Evolutionary conservation across 306 rosid genomes (phyloP), one percentile per base, ranked within the genome.

Genomic region (Cicer arietinum): DNA sequence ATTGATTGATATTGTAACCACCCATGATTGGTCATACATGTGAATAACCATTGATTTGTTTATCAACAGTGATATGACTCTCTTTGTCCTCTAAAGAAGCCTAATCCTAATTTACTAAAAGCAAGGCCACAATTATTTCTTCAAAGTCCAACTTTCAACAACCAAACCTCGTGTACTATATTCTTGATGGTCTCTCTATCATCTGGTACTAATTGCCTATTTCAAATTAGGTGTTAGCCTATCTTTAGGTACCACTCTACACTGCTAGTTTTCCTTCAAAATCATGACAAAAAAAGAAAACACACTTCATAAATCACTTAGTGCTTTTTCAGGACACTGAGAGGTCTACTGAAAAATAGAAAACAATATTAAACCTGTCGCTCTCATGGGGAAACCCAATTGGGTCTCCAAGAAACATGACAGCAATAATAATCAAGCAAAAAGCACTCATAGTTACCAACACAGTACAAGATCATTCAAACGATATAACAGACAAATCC

Each of bases 361-460:
- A 40, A 44, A 40, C 61, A n/a, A 70, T 3, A 13, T 6, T 35
- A 72, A 48, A 25, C 5, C 5, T 6, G 43, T 13, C 44, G 73
- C 77, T 71, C 39, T 30, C 37, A 30, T 14, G 25, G 48, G 46
- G 47, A 73, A 67, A 67, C 22, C 72, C 44, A 37, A 57, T 47
- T 60, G 63, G 63, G 18, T 60, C 13, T 41, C 42, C 17, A 47
- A 57, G 75, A 73, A 46, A 35, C 37, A 45, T 25, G 1, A 60
- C 69, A 82, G 51, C 58, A 67, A 74, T 52, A 62, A 61, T 62
- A 63, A 37, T 20, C 14, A 67, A 67, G 8, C 47, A 73, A 81
- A 40, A 39, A 50, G 35, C 59, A 11, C 22, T 45, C 76, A 63
- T 51, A 80, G 17, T 37, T 11, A 43, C 39, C 16, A 11, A 66